Percentiles rank a stretch among this genome's conserved stretches.
Conservation (phyloP, 1,139 yeast species). For the Candida labiduridarum region DNA sequence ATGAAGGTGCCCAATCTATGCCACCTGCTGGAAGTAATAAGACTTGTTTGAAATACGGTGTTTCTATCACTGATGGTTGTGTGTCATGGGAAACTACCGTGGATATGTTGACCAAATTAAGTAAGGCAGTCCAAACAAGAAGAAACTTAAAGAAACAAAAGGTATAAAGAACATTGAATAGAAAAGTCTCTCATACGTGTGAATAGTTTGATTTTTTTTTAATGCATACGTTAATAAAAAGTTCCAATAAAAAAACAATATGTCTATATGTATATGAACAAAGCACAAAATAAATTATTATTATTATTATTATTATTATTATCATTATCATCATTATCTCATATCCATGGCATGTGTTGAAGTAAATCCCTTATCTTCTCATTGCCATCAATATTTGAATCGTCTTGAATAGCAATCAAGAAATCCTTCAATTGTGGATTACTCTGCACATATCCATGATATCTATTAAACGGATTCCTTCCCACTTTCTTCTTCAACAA, state of each 20-base stretch:
- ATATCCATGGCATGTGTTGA: constrained; percentile 13
- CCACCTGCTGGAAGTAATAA: constrained; percentile 70
- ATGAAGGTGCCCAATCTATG: constrained; percentile 92
- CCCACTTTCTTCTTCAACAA: constrained; percentile 43
- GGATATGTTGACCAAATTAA: constrained; percentile 65
- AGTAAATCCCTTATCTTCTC: constrained; percentile 17
- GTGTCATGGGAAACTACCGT: constrained; percentile 87
- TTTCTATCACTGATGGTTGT: constrained; percentile 96
- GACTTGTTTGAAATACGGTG: constrained; percentile 77
- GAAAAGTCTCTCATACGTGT: not conserved
- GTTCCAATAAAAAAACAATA: not conserved
- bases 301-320: not conserved
- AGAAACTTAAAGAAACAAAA: constrained; percentile 42
- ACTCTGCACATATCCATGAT: constrained; percentile 41
- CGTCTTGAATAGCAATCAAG: constrained; percentile 19
- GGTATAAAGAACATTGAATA: constrained; percentile 5
- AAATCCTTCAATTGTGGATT: constrained; percentile 28
- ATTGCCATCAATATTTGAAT: constrained; percentile 8
- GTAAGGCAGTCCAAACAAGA: constrained; percentile 80
- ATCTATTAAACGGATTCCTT: constrained; percentile 64
- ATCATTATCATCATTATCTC: not conserved
- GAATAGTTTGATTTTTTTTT: not conserved
- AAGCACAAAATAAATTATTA: not conserved
- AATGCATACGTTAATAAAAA: constrained; percentile 1
- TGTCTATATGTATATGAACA: not conserved